phyloP scores from a whole-genome alignment of 192 early-diverging fungal species.

The Backusella morwellensis region DNA sequence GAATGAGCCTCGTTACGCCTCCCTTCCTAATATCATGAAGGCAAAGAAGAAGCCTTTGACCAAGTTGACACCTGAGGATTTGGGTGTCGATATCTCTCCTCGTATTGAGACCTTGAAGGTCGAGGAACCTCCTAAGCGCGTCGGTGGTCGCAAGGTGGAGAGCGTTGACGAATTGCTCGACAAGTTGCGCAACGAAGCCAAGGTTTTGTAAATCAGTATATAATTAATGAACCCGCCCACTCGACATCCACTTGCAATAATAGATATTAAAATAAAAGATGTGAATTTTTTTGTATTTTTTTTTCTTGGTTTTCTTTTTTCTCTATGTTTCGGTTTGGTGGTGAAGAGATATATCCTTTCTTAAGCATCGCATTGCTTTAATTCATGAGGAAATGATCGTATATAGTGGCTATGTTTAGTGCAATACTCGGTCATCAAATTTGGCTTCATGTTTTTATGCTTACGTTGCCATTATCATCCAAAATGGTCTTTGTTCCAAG shows the following conservation, averaged over 20 bases:
- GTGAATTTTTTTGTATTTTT: conserved; percentile 3
- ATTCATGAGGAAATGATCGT: not conserved
- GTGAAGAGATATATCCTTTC: not conserved
- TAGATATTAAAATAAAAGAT: not conserved
- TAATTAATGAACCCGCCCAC: not conserved
- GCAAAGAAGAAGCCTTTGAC: conserved; percentile 97
- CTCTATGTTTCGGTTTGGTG: not conserved
- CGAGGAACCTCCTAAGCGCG: conserved; percentile 87
- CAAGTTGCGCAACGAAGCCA: conserved; percentile 85
- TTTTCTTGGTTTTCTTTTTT: not conserved
- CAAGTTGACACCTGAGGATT: conserved; percentile 72
- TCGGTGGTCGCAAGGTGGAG: conserved; percentile 88
- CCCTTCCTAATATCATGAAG: conserved; percentile 98
- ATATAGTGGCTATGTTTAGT: not conserved
- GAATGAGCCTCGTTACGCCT: conserved; percentile 95
- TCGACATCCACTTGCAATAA: not conserved
- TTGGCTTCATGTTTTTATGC: not conserved
- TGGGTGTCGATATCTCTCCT: conserved; percentile 83
- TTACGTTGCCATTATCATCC: not conserved
- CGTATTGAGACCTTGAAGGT: conserved; percentile 88
- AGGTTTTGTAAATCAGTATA: conserved; percentile 55
- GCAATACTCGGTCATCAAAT: no score
- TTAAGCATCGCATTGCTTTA: no score
- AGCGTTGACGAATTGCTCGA: conserved; percentile 90
- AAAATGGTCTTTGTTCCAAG: not conserved